These are phyloP conservation scores for Rhodocollybia butyracea DNA, from an alignment of 768 basidiomycete genomes.

Conservation along the genomic window DNA sequence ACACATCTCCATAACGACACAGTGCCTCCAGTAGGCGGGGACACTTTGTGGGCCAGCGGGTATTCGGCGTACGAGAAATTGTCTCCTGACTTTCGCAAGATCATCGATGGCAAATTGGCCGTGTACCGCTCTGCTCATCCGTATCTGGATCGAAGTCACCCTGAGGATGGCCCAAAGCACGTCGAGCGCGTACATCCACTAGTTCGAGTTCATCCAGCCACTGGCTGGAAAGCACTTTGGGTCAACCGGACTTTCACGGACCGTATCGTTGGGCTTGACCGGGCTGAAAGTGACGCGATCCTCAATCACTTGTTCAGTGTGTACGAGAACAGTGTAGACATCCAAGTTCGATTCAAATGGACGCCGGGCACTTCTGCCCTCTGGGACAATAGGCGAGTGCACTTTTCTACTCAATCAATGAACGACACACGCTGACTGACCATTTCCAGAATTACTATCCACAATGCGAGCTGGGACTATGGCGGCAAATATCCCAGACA, in stretches of 20 bases:
- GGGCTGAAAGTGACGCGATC: slow-evolving; percentile 31
- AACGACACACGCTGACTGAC: not conserved
- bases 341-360: slow-evolving; percentile 30
- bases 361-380: slow-evolving; percentile 29
- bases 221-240: slow-evolving; percentile 33
- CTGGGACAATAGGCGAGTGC: slow-evolving; percentile 22
- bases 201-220: slow-evolving; percentile 34
- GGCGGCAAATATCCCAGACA: slow-evolving; percentile 20
- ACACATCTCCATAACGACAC: slow-evolving; percentile 18
- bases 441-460: slow-evolving; percentile 24
- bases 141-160: slow-evolving; percentile 25
- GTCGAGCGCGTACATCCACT: slow-evolving; percentile 30
- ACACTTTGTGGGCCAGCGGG: slow-evolving; percentile 20
- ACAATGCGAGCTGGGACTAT: slow-evolving; percentile 24
- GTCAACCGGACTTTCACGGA: slow-evolving; percentile 33
- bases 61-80: slow-evolving; percentile 41
- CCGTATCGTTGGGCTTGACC: slow-evolving; percentile 29
- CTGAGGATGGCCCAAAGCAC: slow-evolving; percentile 27
- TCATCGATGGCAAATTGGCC: slow-evolving; percentile 35
- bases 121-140: slow-evolving; percentile 15
- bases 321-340: slow-evolving; percentile 32
- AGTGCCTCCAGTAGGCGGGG: slow-evolving; percentile 17
- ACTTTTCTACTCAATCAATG: not conserved
- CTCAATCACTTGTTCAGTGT: slow-evolving; percentile 31
- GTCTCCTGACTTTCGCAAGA: slow-evolving; percentile 27